These are phyloP conservation scores for Penicillium verrucosum DNA, from an alignment of 2,329 filamentous ascomycete species.

Conservation along the genomic window DNA sequence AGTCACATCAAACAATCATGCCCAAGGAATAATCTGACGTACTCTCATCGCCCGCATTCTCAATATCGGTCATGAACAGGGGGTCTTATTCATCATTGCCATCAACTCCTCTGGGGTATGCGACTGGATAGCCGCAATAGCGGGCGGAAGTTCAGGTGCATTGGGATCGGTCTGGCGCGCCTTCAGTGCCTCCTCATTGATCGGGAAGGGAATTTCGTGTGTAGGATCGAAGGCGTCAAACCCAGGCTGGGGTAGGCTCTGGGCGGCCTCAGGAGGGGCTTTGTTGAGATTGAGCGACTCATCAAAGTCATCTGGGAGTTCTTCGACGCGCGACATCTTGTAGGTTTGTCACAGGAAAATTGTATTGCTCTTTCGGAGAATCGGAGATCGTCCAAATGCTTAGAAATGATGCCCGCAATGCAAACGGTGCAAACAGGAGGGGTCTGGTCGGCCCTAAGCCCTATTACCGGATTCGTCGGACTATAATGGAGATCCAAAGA, in stretches of 20 bases:
- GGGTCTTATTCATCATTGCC: slow-evolving; percentile 65
- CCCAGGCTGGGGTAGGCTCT: slow-evolving; percentile 18
- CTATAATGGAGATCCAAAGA: not conserved
- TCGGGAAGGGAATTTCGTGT: slow-evolving; percentile 39
- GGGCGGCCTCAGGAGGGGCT: slow-evolving; percentile 19
- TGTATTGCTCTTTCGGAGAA: not conserved
- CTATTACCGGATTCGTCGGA: slow-evolving; percentile 9
- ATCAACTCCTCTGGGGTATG: slow-evolving; percentile 60
- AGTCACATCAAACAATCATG: slow-evolving; percentile 1
- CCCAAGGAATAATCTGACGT: slow-evolving; percentile 13
- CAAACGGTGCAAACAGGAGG: slow-evolving; percentile 34
- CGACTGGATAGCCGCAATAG: slow-evolving; percentile 55
- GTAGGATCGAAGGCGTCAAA: slow-evolving; percentile 22
- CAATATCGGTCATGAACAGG: slow-evolving; percentile 93
- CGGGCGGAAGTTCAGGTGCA: slow-evolving; percentile 53
- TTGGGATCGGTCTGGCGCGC: slow-evolving; percentile 29
- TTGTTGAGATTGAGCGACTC: slow-evolving; percentile 46
- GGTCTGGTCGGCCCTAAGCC: slow-evolving; percentile 13
- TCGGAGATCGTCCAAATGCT: slow-evolving; percentile 1
- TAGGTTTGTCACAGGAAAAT: not conserved
- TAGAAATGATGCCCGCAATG: slow-evolving; percentile 12
- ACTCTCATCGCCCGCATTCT: slow-evolving; percentile 57
- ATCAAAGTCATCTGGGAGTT: slow-evolving; percentile 51
- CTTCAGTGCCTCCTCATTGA: slow-evolving; percentile 37
- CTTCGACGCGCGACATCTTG: slow-evolving; percentile 52